Conservation (phyloP, 192 early-diverging fungal genomes). For the Backusella liffmaniae region DNA sequence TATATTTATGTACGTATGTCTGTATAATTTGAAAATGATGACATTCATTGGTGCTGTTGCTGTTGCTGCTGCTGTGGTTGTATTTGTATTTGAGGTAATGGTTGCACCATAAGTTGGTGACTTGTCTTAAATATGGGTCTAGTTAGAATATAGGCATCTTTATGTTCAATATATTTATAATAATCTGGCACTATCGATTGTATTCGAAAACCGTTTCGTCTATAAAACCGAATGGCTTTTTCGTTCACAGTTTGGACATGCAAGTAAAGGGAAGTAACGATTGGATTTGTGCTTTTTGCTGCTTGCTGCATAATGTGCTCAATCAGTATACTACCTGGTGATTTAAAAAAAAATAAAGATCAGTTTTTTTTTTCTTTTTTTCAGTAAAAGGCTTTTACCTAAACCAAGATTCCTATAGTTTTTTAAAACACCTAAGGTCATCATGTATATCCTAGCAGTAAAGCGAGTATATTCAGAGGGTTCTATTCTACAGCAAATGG, state of each 20-base stretch:
- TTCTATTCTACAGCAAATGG: slow-evolving; percentile 68
- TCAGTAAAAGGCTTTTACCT: slow-evolving; percentile 43
- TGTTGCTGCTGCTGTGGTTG: neutral
- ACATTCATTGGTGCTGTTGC: neutral
- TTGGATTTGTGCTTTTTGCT: neutral
- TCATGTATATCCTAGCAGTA: slow-evolving; percentile 71
- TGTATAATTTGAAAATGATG: neutral
- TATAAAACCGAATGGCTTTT: slow-evolving; percentile 12
- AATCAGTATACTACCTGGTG: slow-evolving; percentile 4
- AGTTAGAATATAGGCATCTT: slow-evolving; percentile 15
- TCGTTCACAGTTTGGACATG: slow-evolving; percentile 13
- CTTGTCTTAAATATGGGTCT: neutral
- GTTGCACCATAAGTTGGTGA: neutral
- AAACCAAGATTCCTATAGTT: slow-evolving; percentile 77
- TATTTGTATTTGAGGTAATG: neutral
- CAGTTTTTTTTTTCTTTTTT: neutral
- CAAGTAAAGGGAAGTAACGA: slow-evolving; percentile 4
- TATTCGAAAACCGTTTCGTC: slow-evolving; percentile 7
- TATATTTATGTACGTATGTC: too few species aligned
- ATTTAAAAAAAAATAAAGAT: neutral
- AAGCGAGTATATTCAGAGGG: slow-evolving; percentile 19
- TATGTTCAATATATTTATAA: slow-evolving; percentile 10
- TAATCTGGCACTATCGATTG: neutral
- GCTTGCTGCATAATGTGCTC: slow-evolving; percentile 1
- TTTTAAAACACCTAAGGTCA: slow-evolving; percentile 88